phyloP scores from a whole-genome alignment of 257 asterid species.

The Eustoma russellianum region DNA sequence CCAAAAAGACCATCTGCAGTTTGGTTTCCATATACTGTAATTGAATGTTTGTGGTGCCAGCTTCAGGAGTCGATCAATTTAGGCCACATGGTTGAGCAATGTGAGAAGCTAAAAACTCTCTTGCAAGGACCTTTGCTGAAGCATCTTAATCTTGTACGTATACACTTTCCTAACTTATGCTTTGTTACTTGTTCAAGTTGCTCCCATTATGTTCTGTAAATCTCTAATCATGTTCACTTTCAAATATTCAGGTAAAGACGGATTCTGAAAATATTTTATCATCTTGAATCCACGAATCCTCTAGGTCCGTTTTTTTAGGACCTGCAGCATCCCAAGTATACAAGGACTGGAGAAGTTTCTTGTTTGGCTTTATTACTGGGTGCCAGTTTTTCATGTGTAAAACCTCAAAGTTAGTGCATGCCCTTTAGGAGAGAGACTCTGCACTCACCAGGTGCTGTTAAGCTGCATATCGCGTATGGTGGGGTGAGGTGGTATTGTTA shows the following conservation, averaged over 20 bases:
- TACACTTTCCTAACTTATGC: not conserved
- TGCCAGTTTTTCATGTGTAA: no score
- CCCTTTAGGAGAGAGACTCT: no score
- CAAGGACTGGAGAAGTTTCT: no score
- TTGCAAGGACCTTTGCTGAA: slow-evolving; percentile 50
- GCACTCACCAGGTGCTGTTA: no score
- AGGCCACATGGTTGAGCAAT: slow-evolving; percentile 75
- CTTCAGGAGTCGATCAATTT: slow-evolving; percentile 74
- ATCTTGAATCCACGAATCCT: slow-evolving; percentile 23
- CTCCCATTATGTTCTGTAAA: not conserved
- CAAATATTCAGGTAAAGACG: slow-evolving; percentile 52
- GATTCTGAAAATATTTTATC: slow-evolving; percentile 71
- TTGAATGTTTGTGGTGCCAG: slow-evolving; percentile 80
- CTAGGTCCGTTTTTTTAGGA: not conserved
- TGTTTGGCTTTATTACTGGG: no score
- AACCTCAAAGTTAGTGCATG: no score
- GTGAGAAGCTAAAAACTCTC: slow-evolving; percentile 64
- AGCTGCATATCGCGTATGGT: no score
- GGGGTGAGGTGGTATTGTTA: no score
- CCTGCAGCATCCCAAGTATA: no score
- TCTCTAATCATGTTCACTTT: slow-evolving; percentile 6
- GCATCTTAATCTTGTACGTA: slow-evolving; percentile 67
- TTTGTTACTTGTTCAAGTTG: no score
- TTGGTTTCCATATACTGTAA: slow-evolving; percentile 85
- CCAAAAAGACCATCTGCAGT: slow-evolving; percentile 67